Percentiles rank a stretch among this genome's conserved stretches.
phyloP scores from a whole-genome alignment of 2,329 filamentous ascomycete genomes.

The Seiridium unicorne region DNA sequence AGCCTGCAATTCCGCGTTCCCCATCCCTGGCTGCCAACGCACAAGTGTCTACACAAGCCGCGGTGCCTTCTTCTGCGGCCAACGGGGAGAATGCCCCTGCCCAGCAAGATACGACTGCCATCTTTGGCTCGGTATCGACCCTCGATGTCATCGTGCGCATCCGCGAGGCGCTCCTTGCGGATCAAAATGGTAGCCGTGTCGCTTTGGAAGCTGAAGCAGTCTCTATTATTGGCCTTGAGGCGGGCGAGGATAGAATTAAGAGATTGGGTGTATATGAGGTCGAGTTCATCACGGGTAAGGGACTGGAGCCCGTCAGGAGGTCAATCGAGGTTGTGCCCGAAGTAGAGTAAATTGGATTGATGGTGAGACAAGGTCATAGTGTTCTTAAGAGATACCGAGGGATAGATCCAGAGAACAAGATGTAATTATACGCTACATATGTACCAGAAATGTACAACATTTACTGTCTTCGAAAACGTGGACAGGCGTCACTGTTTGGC shows the following conservation, averaged over 20 bases:
- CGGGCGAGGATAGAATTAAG: constrained; percentile 37
- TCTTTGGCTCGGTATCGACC: constrained; percentile 42
- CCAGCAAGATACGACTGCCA: constrained; percentile 20
- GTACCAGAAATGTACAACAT: background rate
- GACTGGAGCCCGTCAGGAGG: constrained; percentile 29
- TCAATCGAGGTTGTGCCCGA: constrained; percentile 32
- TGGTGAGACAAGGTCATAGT: background rate
- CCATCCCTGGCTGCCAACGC: constrained; percentile 25
- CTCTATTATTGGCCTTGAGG: constrained; percentile 28
- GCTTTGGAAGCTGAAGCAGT: constrained; percentile 33
- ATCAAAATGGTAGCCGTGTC: constrained; percentile 30
- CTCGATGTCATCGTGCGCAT: constrained; percentile 33
- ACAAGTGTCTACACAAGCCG: constrained; percentile 8
- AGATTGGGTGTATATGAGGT: constrained; percentile 38
- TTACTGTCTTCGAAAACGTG: background rate
- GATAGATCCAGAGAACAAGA: too few relatives aligned
- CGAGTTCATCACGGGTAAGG: constrained; percentile 28
- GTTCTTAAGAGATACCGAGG: background rate
- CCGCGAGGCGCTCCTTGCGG: constrained; percentile 30
- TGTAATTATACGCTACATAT: background rate
- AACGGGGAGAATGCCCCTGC: constrained; percentile 8
- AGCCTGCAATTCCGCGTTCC: constrained; percentile 19
- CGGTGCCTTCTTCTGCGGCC: constrained; percentile 2
- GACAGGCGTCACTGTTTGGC: too few relatives aligned
- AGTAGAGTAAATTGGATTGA: constrained; percentile 5